Evolutionary conservation across 345 rosid species (phyloP), one percentile per base, ranked within the genome.

Genomic region (Brassica cretica): DNA sequence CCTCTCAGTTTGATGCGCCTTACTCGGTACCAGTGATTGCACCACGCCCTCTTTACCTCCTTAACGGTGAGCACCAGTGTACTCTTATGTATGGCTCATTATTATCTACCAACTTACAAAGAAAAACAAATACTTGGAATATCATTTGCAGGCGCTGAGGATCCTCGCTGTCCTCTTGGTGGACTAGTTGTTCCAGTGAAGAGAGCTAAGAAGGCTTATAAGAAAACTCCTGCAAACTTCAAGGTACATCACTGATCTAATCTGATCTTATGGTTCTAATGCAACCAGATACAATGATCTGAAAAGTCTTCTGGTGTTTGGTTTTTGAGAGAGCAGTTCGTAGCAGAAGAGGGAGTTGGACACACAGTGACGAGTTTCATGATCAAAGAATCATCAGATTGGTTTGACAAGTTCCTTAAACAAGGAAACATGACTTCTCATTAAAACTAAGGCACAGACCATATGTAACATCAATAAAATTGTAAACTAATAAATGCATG

Each of bases 331-430:
- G 41, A 8, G 41, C 41, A 94, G 98, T 77, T 92, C 30, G 35
- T 12, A 61, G 89, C 88, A 19, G 79, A 94, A 84, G 91, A 90
- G 29, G 90, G 85, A 73, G 82, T 91, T 14, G 92, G 88, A 51
- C 97, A 94, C 68, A 83, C 81, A 35, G 76, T 87, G 91, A 91
- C 97, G 0, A 33, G 85, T 1, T 81, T 78, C 10, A 94, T 89
- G 98, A 93, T 92, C 65, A 89, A 84, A 82, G 85, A 87, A 84
- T 86, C 97, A 5, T 87, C 95, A 61, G 89, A 86, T 55, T 92
- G 93, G 94, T 83, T 94, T 49, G 97, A 92, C 80, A 84, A 66
- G 68, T 84, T 82, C 77, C 86, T 90, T 5, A 82, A 84, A 86
- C n/a, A 70, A 66, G 3, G 16, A 78, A 19, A 66, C 61, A 64